phyloP scores from a whole-genome alignment of 345 rosid genomes.

The Litchi chinensis region DNA sequence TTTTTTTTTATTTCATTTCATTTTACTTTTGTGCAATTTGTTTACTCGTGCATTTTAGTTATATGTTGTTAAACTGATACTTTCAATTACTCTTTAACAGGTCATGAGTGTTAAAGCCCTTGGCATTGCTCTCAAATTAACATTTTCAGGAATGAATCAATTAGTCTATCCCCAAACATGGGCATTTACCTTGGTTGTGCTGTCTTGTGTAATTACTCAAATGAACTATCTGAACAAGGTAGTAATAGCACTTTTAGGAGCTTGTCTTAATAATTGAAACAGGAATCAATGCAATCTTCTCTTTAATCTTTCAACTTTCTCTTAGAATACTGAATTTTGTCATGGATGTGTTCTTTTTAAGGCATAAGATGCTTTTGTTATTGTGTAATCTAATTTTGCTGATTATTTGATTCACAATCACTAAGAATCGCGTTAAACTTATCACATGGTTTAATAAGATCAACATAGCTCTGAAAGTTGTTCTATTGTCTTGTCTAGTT shows the following conservation, averaged over 20 bases:
- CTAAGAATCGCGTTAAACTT: neutral
- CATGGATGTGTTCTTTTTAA: neutral
- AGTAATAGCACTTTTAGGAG: slow-evolving; percentile 32
- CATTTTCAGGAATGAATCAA: slow-evolving; percentile 74
- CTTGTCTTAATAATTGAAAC: neutral
- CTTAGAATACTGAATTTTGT: neutral
- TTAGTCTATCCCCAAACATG: slow-evolving; percentile 72
- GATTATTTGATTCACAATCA: neutral
- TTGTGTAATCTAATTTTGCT: neutral
- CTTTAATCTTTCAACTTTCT: neutral
- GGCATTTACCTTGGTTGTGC: slow-evolving; percentile 62
- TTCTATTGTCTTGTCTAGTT: neutral
- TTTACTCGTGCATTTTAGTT: neutral
- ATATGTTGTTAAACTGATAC: neutral
- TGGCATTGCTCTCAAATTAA: slow-evolving; percentile 74
- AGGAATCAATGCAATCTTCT: neutral
- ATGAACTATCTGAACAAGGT: slow-evolving; percentile 83
- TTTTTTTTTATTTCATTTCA: neutral
- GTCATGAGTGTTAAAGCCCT: slow-evolving; percentile 86
- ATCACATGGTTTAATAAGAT: neutral
- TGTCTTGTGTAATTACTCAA: slow-evolving; percentile 68
- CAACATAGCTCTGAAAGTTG: neutral
- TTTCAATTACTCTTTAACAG: slow-evolving; percentile 31
- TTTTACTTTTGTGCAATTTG: neutral
- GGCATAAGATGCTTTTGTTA: neutral